Conservation (phyloP, 306 rosid genomes). For the Lablab purpureus region DNA sequence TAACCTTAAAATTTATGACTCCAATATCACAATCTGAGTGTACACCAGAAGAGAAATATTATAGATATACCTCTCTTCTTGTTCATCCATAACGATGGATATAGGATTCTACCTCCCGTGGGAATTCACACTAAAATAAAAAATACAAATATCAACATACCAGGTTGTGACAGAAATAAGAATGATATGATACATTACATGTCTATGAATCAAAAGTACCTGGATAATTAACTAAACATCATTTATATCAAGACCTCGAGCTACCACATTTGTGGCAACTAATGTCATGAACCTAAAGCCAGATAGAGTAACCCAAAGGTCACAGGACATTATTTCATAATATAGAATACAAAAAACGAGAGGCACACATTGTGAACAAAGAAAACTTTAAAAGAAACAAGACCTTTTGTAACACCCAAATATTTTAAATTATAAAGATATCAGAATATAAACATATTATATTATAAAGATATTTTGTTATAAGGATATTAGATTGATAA, state of each 20-base stretch:
- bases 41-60: conserved; percentile 2
- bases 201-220: conserved; percentile 55
- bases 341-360: neutral
- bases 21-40: conserved; percentile 9
- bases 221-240: conserved; percentile 91
- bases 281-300: conserved; percentile 79
- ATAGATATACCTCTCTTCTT: conserved; percentile 76
- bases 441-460: no score
- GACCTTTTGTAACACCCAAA: no score
- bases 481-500: no score
- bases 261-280: conserved; percentile 98
- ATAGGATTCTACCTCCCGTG: conserved; percentile 90
- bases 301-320: conserved; percentile 76
- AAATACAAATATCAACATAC: conserved; percentile 43
- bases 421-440: no score
- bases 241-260: conserved; percentile 91
- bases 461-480: no score
- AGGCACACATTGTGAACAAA: neutral
- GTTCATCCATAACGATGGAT: conserved; percentile 98
- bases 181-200: neutral
- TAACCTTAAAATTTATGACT: conserved; percentile 4
- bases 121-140: conserved; percentile 85
- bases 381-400: neutral
- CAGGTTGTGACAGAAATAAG: conserved; percentile 16
- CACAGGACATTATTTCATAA: conserved; percentile 24